These are phyloP conservation scores for Pancytospora philotis DNA, from an alignment of 371 early-diverging fungal genomes.

Conservation along the genomic window DNA sequence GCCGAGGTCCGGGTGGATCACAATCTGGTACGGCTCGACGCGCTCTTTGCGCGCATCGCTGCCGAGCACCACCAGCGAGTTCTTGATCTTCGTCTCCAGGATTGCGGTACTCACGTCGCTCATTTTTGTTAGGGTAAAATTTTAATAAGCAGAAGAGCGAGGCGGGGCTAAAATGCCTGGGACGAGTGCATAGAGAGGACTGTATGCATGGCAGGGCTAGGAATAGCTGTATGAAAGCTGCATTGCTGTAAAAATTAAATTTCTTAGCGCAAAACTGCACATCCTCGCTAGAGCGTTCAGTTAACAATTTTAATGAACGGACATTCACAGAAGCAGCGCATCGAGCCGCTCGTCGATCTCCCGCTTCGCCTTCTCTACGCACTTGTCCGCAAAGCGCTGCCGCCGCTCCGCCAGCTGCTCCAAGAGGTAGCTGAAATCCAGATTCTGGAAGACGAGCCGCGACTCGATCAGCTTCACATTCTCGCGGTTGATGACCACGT, in stretches of 20 bases:
- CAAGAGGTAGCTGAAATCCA: conserved; percentile 37
- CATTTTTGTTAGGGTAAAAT: background rate
- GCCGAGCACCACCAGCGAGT: conserved; percentile 41
- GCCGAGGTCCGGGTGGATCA: conserved; percentile 36
- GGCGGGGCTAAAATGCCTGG: too few species aligned
- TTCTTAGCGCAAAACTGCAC: too few species aligned
- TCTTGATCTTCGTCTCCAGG: conserved; percentile 51
- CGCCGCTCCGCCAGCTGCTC: conserved; percentile 18
- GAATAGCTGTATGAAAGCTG: too few species aligned
- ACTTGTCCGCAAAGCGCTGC: conserved; percentile 18
- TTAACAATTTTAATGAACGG: too few species aligned
- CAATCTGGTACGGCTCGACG: conserved; percentile 47
- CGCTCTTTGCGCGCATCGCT: background rate
- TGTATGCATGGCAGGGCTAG: too few species aligned
- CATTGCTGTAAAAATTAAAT: too few species aligned
- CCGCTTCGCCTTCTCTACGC: conserved; percentile 28
- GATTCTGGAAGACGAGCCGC: conserved; percentile 27
- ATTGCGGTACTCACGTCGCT: conserved; percentile 56
- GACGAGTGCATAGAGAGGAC: too few species aligned
- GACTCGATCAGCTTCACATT: conserved; percentile 19
- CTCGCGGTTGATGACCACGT: conserved; percentile 16
- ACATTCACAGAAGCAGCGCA: too few species aligned
- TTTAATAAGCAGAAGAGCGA: too few species aligned
- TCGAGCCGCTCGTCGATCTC: too few species aligned
- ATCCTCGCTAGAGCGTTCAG: too few species aligned